Evolutionary conservation across 1,284 basidiomycete genomes (phyloP), one percentile per base, ranked within the genome.

Genomic region (Ustilago bromivora): DNA sequence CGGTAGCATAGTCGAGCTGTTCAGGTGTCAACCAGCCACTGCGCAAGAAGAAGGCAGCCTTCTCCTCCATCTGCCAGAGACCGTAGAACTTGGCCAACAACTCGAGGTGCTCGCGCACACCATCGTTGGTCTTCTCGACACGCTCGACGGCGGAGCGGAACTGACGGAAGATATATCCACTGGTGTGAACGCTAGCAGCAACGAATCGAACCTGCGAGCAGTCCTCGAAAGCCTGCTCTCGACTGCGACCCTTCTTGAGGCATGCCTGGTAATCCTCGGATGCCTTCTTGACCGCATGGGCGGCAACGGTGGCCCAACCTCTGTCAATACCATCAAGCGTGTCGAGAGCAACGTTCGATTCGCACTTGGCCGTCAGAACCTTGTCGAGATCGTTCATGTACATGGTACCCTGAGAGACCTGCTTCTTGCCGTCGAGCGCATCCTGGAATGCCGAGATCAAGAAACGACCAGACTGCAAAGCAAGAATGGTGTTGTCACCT

Each of bases 1-100:
- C 79, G 65, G 88, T 86, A 1, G 89, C 87, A 57, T 82, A 82
- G 83, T 89, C 89, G 66, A 88, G 86, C 75, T 88, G 88, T 40
- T 84, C 75, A 12, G 85, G 80, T 19, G 80, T 83, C 65, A 88
- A 87, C 86, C 88, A 89, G 60, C 88, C 88, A 67, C 78, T 80
- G 51, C 82, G 82, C 35, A 90, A 85, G 87, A 90, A 89, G 79
- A 88, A 87, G 36, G 87, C 88, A 53, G 88, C 88, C 84, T 89
- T 88, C 87, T 90, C 89, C 82, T 90, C 89, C 77, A 90, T 88
- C 81, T 88, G 87, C 88, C 89, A 89, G 13, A 89, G 84, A n/a
- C 89, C 84, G 67, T 86, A 86, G 63, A 85, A 78, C 46, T 74
- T 79, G 55, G 73, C 71, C 34, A 85, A 59, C 41, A 80, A 61